Evolutionary conservation across 2,329 filamentous ascomycete species (phyloP).

Genomic region (Hypomyces perniciosus): DNA sequence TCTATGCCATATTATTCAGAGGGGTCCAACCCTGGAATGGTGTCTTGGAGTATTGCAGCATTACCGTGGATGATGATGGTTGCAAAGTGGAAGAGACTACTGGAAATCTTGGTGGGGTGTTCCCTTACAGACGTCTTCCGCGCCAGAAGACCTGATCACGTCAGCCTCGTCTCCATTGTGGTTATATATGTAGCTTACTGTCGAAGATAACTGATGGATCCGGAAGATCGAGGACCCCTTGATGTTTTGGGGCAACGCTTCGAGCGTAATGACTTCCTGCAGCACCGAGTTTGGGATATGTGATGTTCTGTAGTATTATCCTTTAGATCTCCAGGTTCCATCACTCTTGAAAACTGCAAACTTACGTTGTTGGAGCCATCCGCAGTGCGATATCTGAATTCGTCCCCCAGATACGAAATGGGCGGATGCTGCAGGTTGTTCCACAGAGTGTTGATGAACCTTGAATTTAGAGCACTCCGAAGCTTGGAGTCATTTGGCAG

Average conservation of each 20-base stretch:
- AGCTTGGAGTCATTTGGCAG: not conserved
- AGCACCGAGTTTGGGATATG: slow-evolving; percentile 24
- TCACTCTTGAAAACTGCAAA: not conserved
- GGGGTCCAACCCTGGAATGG: not conserved
- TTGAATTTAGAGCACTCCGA: not conserved
- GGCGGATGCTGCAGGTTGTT: slow-evolving; percentile 8
- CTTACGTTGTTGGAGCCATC: slow-evolving; percentile 23
- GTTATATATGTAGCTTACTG: slow-evolving; percentile 2
- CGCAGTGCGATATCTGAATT: slow-evolving; percentile 21
- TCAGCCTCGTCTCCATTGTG: not conserved
- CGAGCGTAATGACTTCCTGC: slow-evolving; percentile 26
- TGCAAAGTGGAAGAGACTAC: slow-evolving; percentile 42
- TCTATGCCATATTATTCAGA: not conserved
- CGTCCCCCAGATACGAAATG: slow-evolving; percentile 20
- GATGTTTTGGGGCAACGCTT: slow-evolving; percentile 21
- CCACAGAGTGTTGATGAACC: not conserved
- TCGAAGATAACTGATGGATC: slow-evolving; percentile 28
- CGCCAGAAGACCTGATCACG: slow-evolving; percentile 19
- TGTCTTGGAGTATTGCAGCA: not conserved
- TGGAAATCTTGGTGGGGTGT: slow-evolving; percentile 39
- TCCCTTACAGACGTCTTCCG: slow-evolving; percentile 20
- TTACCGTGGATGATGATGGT: slow-evolving; percentile 47
- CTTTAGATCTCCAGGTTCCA: not conserved
- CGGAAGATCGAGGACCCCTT: slow-evolving; percentile 21
- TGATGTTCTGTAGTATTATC: slow-evolving; percentile 12